phyloP scores from a whole-genome alignment of 495 filamentous ascomycete genomes.

The Lepraria neglecta region DNA sequence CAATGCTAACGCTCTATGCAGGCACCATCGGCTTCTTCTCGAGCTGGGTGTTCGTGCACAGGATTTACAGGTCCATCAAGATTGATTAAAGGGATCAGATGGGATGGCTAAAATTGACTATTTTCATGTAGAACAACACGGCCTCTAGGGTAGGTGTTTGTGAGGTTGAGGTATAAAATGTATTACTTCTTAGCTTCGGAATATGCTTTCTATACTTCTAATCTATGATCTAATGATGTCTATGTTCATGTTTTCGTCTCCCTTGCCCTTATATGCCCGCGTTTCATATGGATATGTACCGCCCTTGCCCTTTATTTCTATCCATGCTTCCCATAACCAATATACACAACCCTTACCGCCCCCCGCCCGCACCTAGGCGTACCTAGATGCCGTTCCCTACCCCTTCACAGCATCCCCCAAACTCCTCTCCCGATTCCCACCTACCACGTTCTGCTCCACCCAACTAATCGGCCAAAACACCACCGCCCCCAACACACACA shows the following conservation, averaged over 20 bases:
- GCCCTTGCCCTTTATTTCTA: neutral
- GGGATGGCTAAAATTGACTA: neutral
- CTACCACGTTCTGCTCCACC: conserved; percentile 39
- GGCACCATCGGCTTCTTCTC: conserved; percentile 94
- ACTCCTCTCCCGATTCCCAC: conserved; percentile 19
- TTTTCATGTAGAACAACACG: conserved; percentile 9
- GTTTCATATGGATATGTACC: neutral
- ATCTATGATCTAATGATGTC: too few relatives aligned
- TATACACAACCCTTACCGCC: conserved; percentile 26
- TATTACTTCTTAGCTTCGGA: too few relatives aligned
- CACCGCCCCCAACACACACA: conserved; percentile 54
- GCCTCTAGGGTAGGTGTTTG: conserved; percentile 4
- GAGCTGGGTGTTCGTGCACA: conserved; percentile 85
- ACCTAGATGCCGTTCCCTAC: conserved; percentile 5
- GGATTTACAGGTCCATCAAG: conserved; percentile 94
- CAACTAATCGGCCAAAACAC: conserved; percentile 49
- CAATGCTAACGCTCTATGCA: conserved; percentile 34
- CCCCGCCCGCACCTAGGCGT: too few relatives aligned
- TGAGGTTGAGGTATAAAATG: neutral
- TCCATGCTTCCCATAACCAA: conserved; percentile 27
- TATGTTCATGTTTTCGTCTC: too few relatives aligned
- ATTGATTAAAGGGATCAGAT: conserved; percentile 57
- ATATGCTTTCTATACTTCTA: too few relatives aligned
- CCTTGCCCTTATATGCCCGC: neutral
- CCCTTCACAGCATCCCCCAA: conserved; percentile 19